Base-by-base conservation (phyloP, 192 early-diverging fungal species). In the Neocallimastix lanati region DNA sequence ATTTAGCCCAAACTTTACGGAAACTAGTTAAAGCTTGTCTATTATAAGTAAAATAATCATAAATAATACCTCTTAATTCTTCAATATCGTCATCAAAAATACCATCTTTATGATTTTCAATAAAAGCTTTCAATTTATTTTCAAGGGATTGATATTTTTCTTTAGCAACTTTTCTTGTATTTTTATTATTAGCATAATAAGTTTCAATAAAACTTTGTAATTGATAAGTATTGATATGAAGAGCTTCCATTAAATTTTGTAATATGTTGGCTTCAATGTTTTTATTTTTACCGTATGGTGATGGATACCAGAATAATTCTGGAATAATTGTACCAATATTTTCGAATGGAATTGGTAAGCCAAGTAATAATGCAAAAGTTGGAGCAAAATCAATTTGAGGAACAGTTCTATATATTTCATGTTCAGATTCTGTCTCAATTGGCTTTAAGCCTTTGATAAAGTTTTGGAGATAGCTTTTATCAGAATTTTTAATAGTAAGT, bases 381-480 rank as follows among this genome's bases (percentile, higher is more conserved):
- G 96, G 91, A 0, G 97, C 95, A 27, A 98, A 82, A 82, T 99
- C 94, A 76, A 98, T 96, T 84, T 99, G 97, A 25, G 93, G 86
- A 1, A 96, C 86, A 15, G 92, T 94, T 11, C 92, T 86, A 21
- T 29, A 30, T 28, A 58, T 13, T 80, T 79, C 13, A 77, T 67
- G 15, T 85, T 81, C 16, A 90, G 84, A 28, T 82, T 83, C 15
- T 84, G 79, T 35, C 92, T 91, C 77, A 21, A 77, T 29, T 2
- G 29, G 29, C 21, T 35, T 29, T 77, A 29, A 33, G 4, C 21
- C 77, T 77, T 77, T 35, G 4, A 29, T 18, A 35, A 50, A 50
- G 4, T 50, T 21, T 18, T 77, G 4, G 7, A 77, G 25, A 25
- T 35, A 33, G 2, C 25, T 9, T 21, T 77, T 29, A 18, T 33